Evolutionary conservation across 257 asterid genomes (phyloP), one percentile per base, ranked within the genome.

Genomic region (Fraxinus cuspidata): DNA sequence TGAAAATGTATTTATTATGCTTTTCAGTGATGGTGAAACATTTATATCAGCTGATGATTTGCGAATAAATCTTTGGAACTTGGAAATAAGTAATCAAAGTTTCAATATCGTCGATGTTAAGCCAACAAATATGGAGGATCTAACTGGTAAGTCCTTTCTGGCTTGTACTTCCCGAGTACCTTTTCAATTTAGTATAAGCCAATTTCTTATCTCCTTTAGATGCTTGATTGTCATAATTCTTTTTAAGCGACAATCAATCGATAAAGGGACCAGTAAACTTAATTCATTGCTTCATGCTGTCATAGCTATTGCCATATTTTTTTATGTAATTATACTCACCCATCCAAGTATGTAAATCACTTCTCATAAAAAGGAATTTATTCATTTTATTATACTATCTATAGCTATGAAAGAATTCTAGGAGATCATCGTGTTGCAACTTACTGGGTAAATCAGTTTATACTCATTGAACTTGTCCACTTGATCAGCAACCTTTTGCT

Each of bases 21-120:
- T 72, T 71, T 82, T 69, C 90, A 92, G 97, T 85, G 97, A 92
- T 78, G 96, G 96, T 76, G 96, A 92, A 84, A 92, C 97, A 73
- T 92, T 92, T 86, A 89, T 92, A 92, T 92, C 97, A 77, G 96
- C 97, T 79, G 97, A 92, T 84, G 97, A 92, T 84, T 89, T 92
- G 53, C 89, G 96, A 72, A 85, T 92, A 83, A 92, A 92, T 85
- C 96, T 92, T 65, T 92, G 97, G 97, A 92, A 92, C 88, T 86
- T 92, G 88, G 95, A 92, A 84, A 89, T 92, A 78, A 92, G 96
- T 79, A 89, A 87, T 83, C 97, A 92, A 83, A 92, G 97, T 88
- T 92, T 90, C 86, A 92, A 92, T 83, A 90, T 92, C 49, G 96
- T 92, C 82, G 97, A 92, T 86, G 96, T 92, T 73, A 92, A 92